Base-by-base conservation (phyloP, 1,284 basidiomycete species). In the Malassezia psittaci region DNA sequence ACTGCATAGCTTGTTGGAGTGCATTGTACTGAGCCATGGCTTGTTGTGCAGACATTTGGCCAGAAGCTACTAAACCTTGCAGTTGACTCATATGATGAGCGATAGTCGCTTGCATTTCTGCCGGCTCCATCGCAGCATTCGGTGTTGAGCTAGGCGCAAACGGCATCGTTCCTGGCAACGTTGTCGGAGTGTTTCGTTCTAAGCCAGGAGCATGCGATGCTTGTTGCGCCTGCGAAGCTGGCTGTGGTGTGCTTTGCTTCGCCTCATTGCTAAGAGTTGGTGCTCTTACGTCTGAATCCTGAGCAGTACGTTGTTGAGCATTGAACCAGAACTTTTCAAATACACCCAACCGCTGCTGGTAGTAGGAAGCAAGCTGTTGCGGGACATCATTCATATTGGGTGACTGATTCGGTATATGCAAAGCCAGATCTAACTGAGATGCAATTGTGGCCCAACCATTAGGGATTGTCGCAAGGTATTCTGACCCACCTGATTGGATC, bases 251-350 rank as follows among this genome's bases (percentile, higher is more conserved):
- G n/a, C 36, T 38, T 11, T n/a, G 35, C 46, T 16, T 24, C 19
- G 12, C 19, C 19, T 12, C 29, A 12, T n/a, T 33, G 24, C 11
- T n/a, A 9, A 11, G 16, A 24, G 8, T 33, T 4, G 42, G 42
- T n/a, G 41, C 16, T 18, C 41, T 12, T 13, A n/a, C 5, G 12
- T 33, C n/a, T 51, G 21, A n/a, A 33, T 15, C 34, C 16, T 36
- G 39, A 39, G 47, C 32, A 51, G 50, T 44, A 58, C 29, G 38
- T 10, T 56, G 50, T 35, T 52, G 55, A 32, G 55, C 32, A 6
- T 64, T 60, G 41, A 69, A 35, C 69, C 69, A 72, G 38, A 62
- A 65, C 42, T 68, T 63, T 57, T 72, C 69, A 48, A 72, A 72
- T 0, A 60, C 58, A 6, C 44, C 55, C 2, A 72, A 59, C 3